These are phyloP conservation scores for Emergomyces africanus DNA, from an alignment of 2,329 filamentous ascomycete species.

Conservation along the genomic window DNA sequence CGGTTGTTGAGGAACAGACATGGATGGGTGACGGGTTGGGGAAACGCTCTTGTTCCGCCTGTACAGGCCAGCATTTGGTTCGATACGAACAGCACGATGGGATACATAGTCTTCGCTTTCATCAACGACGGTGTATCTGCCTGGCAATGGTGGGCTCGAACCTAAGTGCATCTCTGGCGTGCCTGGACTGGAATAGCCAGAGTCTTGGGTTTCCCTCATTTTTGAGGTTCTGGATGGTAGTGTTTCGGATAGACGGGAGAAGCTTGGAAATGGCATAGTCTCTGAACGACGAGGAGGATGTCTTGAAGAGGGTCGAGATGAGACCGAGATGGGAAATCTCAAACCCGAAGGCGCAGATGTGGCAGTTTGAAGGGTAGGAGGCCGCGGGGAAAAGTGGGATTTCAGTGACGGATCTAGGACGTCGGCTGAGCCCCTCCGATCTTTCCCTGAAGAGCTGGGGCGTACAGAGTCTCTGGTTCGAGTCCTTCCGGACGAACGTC, in stretches of 20 bases:
- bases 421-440: conserved; percentile 14
- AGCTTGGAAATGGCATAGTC: conserved; percentile 17
- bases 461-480: conserved; percentile 13
- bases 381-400: conserved; percentile 17
- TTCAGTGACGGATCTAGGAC: conserved; percentile 22
- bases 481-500: conserved; percentile 18
- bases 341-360: conserved; percentile 20
- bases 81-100: conserved; percentile 14
- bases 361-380: conserved; percentile 25
- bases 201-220: conserved; percentile 27
- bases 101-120: conserved; percentile 15
- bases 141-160: conserved; percentile 22
- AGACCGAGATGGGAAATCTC: conserved; percentile 10
- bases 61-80: conserved; percentile 14
- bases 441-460: conserved; percentile 9
- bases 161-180: conserved; percentile 28
- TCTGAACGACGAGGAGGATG: conserved; percentile 19
- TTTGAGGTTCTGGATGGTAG: conserved; percentile 23
- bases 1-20: conserved; percentile 4
- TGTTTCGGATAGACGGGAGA: conserved; percentile 16
- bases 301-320: conserved; percentile 23
- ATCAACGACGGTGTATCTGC: conserved; percentile 22
- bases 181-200: conserved; percentile 33
- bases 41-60: conserved; percentile 19
- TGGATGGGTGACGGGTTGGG: conserved; percentile 14